Conservation (phyloP, 2,329 filamentous ascomycete species). For the Diaporthe vaccinii region DNA sequence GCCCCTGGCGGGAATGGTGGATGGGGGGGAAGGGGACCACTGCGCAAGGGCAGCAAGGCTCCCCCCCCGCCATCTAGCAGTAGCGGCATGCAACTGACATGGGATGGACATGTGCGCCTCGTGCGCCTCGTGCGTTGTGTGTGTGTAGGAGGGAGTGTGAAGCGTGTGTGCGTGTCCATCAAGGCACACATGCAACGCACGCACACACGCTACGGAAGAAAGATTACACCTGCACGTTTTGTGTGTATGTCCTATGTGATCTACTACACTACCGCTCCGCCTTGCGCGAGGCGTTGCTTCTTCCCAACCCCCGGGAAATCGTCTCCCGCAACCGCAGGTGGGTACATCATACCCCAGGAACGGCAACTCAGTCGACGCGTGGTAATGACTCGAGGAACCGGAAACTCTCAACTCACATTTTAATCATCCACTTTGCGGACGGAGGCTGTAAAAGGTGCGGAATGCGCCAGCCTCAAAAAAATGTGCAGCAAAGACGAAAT, state of each 20-base stretch:
- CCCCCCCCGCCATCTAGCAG: neutral
- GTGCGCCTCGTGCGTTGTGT: neutral
- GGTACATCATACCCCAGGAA: neutral
- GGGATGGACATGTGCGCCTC: slow-evolving; percentile 19
- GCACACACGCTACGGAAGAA: neutral
- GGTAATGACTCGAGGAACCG: neutral
- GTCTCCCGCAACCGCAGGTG: neutral
- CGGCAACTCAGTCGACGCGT: neutral
- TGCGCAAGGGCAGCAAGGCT: neutral
- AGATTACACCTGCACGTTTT: too few species aligned
- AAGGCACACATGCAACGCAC: neutral
- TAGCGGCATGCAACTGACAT: neutral
- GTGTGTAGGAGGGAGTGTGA: too few species aligned
- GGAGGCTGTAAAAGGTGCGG: too few species aligned
- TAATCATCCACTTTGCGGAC: neutral
- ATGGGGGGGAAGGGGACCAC: neutral
- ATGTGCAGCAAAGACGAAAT: neutral
- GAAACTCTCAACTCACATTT: neutral
- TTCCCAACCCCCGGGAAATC: too few species aligned
- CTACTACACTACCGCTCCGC: too few species aligned
- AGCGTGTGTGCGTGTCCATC: neutral
- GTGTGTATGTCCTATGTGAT: too few species aligned
- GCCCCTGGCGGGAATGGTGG: neutral
- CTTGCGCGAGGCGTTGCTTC: too few species aligned
- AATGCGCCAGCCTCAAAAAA: too few species aligned